Conservation (phyloP, 805 yeast species). For the Candida vaughaniae region DNA sequence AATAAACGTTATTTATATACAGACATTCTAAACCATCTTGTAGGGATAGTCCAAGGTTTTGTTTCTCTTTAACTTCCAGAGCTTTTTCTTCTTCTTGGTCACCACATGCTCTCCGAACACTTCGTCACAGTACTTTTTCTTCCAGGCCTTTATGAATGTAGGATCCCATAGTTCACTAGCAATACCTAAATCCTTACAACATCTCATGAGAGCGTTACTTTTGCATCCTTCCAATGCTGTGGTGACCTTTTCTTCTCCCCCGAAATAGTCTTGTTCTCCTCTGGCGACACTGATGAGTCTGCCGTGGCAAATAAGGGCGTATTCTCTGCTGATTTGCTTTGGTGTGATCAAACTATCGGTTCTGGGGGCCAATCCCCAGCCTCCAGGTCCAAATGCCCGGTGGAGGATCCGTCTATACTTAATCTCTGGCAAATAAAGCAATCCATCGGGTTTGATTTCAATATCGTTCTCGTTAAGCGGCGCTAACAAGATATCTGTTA, state of each 20-base stretch:
- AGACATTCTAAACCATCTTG: conserved; percentile 31
- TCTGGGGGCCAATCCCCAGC: conserved; percentile 97
- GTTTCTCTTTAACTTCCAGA: conserved; percentile 84
- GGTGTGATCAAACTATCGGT: conserved; percentile 78
- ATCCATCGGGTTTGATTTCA: conserved; percentile 94
- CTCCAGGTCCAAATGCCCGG: conserved; percentile 96
- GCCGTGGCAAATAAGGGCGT: conserved; percentile 84
- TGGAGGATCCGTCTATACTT: conserved; percentile 89
- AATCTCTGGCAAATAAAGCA: conserved; percentile 89
- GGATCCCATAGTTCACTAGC: conserved; percentile 99
- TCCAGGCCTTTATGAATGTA: conserved; percentile 63
- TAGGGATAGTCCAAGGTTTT: conserved; percentile 85
- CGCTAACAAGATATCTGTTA: conserved; percentile 59
- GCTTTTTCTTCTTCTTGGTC: conserved; percentile 81
- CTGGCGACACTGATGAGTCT: conserved; percentile 87
- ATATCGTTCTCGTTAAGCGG: conserved; percentile 70
- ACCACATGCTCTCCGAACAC: conserved; percentile 81
- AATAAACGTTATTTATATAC: conserved; percentile 4
- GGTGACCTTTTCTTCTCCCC: conserved; percentile 77
- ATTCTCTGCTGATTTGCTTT: conserved; percentile 81
- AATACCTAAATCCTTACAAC: conserved; percentile 95
- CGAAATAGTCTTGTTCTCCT: conserved; percentile 93
- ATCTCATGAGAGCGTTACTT: conserved; percentile 94
- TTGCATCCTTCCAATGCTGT: conserved; percentile 98
- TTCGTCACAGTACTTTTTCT: conserved; percentile 61